Base-by-base conservation (phyloP, 2,329 filamentous ascomycete species). In the Neopestalotiopsis sp. region DNA sequence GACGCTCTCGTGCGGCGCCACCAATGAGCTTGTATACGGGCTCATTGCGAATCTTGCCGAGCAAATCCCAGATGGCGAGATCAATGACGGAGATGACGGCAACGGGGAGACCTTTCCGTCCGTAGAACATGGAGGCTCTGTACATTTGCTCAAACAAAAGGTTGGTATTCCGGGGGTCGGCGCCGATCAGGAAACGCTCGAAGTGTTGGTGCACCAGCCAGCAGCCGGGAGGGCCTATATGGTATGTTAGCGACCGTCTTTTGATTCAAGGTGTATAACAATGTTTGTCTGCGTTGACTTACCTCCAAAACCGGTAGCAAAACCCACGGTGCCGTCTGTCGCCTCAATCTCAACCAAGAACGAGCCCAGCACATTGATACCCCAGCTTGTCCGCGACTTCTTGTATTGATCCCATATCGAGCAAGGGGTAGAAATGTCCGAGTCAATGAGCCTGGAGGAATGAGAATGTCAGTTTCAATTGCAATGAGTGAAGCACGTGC, bases 91-190 rank as follows among this genome's bases (percentile, higher is more conserved):
- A 97, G 77, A 98, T 98, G 76, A 97, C 92, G 66, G 95, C 95
- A 12, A 95, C 89, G 1, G 95, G 92, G 1, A 98, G 89, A 61
- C 95, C 95, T 81, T 98, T 98, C 73, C 95, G 91, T 71, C 95
- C 95, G 78, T 98, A 98, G 85, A 97, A 98, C 93, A 97, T 97
- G 74, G 94, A 97, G 1, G 88, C 93, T 70, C 94, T 91, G 85
- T 97, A 98, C 95, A 98, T 97, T 80, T 97, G 94, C 84, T 98
- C 95, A 78, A 97, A 98, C 38, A 98, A 85, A 71, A 95, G 88
- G 81, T 97, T 97, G 66, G 94, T 97, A 78, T 98, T 94, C 74
- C 95, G 88, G 12, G 94, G 94, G 79, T 98, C 95, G 75, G 93
- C 91, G 57, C 94, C 94, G 74, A 97, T 87, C 70, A 98, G 84